Evolutionary conservation across 2,329 filamentous ascomycete genomes (phyloP), one percentile per base, ranked within the genome.

Genomic region (Samsoniella hepiali): DNA sequence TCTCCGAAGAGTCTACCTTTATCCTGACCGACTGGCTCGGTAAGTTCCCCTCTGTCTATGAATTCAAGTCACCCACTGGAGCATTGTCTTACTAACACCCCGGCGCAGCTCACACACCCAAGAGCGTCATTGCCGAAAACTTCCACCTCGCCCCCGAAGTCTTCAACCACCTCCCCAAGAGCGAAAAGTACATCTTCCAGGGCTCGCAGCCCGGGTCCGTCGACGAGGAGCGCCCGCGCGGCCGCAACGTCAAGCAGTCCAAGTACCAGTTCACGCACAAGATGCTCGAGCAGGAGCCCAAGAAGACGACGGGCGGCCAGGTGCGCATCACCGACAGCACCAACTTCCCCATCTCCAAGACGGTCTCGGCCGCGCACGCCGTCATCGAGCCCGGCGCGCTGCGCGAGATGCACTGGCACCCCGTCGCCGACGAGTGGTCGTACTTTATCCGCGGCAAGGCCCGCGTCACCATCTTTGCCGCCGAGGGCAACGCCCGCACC

Each of bases 381-480:
- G 83, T 84, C 44, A 90, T 93, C 65, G 79, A 89, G 67, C 89
- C 90, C 0, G 88, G 88, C 15, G 88, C 88, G 0, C 79, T 93
- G 72, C 84, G 90, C 10, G 90, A 92, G 76, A 91, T 93, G 82
- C 90, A 93, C 78, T 93, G 90, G 90, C 90, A 93, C 71, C 89
- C 89, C 0, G 87, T 85, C 51, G 89, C 89, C 13, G 90, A 93
- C 70, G 90, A 93, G 73, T 93, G 90, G 90, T 90, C 86, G 7
- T 93, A 90, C 75, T 92, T 93, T 78, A 84, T 93, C 72, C 77
- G 78, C 32, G 91, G 91, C 0, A 84, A 85, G 47, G 91, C 88
- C 0, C 84, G 90, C 38, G 84, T 92, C 15, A 93, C 90, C 15
- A 84, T 93, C 67, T 93, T 93, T 71, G 88, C 84, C 0, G 82